Evolutionary conservation across 2,329 filamentous ascomycete species (phyloP).

Genomic region (Blastomyces percursus): DNA sequence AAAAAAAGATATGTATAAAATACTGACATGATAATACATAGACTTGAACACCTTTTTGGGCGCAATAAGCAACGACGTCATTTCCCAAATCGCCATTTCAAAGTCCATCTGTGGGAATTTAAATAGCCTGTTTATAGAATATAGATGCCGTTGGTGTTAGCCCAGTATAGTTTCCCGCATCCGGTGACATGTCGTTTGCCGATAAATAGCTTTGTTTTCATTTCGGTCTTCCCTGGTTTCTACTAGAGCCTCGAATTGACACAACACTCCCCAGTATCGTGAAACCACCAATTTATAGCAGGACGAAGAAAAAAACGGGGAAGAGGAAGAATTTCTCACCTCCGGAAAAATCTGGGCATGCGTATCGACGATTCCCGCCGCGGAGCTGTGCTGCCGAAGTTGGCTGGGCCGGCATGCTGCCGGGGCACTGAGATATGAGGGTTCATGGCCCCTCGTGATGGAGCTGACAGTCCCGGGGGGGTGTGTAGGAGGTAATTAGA

Average conservation of each 20-base stretch:
- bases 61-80: constrained; percentile 56
- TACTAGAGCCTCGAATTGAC: too few relatives aligned
- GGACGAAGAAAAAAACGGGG: neutral
- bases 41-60: constrained; percentile 61
- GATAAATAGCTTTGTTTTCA: neutral
- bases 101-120: constrained; percentile 67
- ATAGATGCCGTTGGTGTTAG: neutral
- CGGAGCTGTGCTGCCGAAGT: constrained; percentile 42
- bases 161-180: neutral
- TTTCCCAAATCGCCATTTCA: constrained; percentile 63
- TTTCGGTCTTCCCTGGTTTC: too few relatives aligned
- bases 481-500: neutral
- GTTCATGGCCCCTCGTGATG: constrained; percentile 38
- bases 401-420: constrained; percentile 44
- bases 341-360: constrained; percentile 57
- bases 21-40: constrained; percentile 56
- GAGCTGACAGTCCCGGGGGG: neutral
- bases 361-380: constrained; percentile 43
- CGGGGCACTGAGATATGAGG: constrained; percentile 50
- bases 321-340: constrained; percentile 26
- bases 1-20: neutral
- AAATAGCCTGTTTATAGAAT: constrained; percentile 40
- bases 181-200: constrained; percentile 10
- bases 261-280: neutral
- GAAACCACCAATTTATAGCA: neutral